A percentile compares a stretch with the other conserved stretches of the same genome.
Conservation (phyloP, 1,139 yeast genomes). For the Protomyces arabidopsidicola region DNA sequence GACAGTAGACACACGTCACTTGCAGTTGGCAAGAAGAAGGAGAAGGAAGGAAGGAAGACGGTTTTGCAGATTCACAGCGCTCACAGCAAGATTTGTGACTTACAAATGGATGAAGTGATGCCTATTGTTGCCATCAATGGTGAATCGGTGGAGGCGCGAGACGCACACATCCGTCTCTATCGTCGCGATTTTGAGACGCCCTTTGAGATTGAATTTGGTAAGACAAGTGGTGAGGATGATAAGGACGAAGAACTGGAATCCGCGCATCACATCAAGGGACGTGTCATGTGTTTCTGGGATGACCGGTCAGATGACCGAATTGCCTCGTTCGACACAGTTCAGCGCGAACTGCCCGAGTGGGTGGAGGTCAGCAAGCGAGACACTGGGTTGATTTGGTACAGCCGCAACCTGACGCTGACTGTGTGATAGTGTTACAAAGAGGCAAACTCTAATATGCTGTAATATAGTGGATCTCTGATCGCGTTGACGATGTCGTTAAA, state of each 20-base stretch:
- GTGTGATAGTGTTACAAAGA: not conserved
- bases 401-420: constrained; percentile 7
- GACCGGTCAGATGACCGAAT: constrained; percentile 24
- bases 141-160: not conserved
- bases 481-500: too few species aligned
- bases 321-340: constrained; percentile 24
- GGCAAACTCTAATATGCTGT: too few species aligned
- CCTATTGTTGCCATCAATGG: constrained; percentile 19
- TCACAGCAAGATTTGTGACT: constrained; percentile 20
- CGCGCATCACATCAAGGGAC: constrained; percentile 5
- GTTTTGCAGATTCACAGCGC: constrained; percentile 12
- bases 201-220: constrained; percentile 3
- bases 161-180: constrained; percentile 23
- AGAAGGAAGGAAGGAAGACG: constrained; percentile 4
- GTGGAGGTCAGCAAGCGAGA: constrained; percentile 21
- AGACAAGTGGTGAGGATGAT: not conserved
- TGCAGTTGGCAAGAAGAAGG: not conserved
- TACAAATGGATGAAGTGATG: constrained; percentile 11
- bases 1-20: not conserved
- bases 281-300: constrained; percentile 28
- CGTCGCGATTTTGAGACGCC: constrained; percentile 14
- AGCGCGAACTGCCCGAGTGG: constrained; percentile 26
- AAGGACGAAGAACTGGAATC: not conserved
- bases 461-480: too few species aligned
- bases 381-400: constrained; percentile 25